A percentile compares a stretch with the other conserved stretches of the same genome.
Evolutionary conservation across 2,329 filamentous ascomycete genomes (phyloP).

Genomic region (Phaeomoniella chlamydospora): DNA sequence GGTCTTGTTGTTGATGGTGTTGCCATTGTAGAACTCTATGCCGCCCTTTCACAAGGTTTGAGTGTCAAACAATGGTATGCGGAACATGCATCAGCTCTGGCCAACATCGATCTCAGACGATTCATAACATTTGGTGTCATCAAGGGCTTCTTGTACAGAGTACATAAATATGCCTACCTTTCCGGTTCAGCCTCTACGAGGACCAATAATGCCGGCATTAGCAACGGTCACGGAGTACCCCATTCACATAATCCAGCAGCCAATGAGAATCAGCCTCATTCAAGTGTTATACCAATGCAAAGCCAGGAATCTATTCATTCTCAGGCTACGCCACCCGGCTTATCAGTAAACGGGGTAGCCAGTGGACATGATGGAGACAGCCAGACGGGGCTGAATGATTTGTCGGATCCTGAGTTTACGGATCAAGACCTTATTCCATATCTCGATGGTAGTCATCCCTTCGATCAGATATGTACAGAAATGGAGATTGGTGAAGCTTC

Average conservation of each 20-base stretch:
- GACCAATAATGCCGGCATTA: too few relatives aligned
- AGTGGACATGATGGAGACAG: not conserved
- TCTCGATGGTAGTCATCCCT: conserved; percentile 32
- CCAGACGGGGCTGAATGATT: not conserved
- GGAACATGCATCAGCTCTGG: conserved; percentile 55
- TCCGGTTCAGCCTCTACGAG: not conserved
- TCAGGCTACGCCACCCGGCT: not conserved
- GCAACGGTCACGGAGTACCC: not conserved
- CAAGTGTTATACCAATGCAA: not conserved
- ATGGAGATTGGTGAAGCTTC: conserved; percentile 32
- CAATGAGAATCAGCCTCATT: not conserved
- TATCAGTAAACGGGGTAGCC: not conserved
- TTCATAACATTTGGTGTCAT: conserved; percentile 94
- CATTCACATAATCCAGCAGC: not conserved
- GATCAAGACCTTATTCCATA: conserved; percentile 19
- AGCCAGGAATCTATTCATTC: not conserved
- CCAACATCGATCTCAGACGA: conserved; percentile 71
- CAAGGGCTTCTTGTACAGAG: conserved; percentile 83
- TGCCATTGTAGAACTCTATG: conserved; percentile 66
- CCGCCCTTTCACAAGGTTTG: conserved; percentile 66
- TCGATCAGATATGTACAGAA: conserved; percentile 36
- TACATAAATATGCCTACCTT: conserved; percentile 72
- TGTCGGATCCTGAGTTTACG: not conserved
- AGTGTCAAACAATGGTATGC: conserved; percentile 81
- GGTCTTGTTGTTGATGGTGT: conserved; percentile 24